Percentiles rank a stretch among this genome's conserved stretches.
These are phyloP conservation scores for Pyrenochaeta sp. DNA, from an alignment of 2,329 filamentous ascomycete genomes.

Conservation along the genomic window DNA sequence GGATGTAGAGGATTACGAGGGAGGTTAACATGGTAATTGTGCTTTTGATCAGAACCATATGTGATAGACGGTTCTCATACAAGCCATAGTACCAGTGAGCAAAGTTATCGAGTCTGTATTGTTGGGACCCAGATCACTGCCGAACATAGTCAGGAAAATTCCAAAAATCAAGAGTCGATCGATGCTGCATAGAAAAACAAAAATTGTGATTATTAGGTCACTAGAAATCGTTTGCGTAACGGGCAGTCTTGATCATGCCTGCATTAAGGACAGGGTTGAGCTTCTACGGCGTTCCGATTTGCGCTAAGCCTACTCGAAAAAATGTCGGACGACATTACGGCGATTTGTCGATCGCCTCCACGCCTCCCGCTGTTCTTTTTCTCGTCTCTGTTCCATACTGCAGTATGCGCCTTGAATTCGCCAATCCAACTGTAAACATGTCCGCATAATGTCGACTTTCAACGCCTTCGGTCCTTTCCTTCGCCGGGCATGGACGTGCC, in stretches of 20 bases:
- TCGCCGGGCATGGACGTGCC: slow-evolving; percentile 47
- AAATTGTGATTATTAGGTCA: no score
- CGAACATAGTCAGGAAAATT: no score
- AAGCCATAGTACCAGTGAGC: not conserved
- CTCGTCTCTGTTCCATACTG: no score
- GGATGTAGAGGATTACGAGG: not conserved
- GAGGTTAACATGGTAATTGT: not conserved
- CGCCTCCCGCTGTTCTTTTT: not conserved
- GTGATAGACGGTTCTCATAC: slow-evolving; percentile 3
- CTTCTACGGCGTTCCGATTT: slow-evolving; percentile 15
- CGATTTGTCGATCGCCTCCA: not conserved
- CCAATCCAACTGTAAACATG: slow-evolving; percentile 17
- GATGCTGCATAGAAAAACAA: no score
- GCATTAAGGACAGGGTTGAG: not conserved
- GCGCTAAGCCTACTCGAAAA: slow-evolving; percentile 21
- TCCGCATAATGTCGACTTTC: slow-evolving; percentile 41
- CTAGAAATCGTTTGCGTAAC: no score
- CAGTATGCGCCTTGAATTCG: not conserved
- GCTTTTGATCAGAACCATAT: not conserved
- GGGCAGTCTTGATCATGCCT: not conserved
- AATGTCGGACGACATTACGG: slow-evolving; percentile 20
- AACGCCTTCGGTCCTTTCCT: slow-evolving; percentile 35
- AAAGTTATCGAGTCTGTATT: not conserved
- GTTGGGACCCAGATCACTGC: no score
- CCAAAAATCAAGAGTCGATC: no score